A percentile compares a stretch with the other conserved stretches of the same genome.
phyloP scores from a whole-genome alignment of 148 eudicot genomes.

The Heliosperma pusillum region DNA sequence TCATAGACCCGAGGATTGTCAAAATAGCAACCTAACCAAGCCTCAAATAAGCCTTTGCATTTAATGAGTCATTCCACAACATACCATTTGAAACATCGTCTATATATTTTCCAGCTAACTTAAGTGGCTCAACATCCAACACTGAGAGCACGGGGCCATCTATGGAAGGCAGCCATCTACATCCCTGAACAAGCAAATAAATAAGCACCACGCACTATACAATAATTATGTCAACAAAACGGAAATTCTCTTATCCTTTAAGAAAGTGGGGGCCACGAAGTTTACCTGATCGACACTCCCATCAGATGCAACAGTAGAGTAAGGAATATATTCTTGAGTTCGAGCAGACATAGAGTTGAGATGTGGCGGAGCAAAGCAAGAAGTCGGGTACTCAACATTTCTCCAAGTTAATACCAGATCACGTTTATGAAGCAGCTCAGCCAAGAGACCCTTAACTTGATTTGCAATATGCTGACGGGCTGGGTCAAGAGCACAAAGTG shows the following conservation, averaged over 20 bases:
- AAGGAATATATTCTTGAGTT: constrained; percentile 24
- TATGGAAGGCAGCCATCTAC: constrained; percentile 52
- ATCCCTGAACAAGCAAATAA: constrained; percentile 29
- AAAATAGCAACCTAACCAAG: constrained; percentile 16
- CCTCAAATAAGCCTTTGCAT: constrained; percentile 11
- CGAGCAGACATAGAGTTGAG: constrained; percentile 38
- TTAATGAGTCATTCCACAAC: constrained; percentile 22
- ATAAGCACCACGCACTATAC: constrained; percentile 16
- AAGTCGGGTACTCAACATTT: constrained; percentile 54
- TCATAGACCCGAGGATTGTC: not conserved
- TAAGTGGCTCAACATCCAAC: constrained; percentile 83
- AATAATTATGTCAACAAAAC: constrained; percentile 25
- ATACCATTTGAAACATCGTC: constrained; percentile 82
- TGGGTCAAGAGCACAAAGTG: constrained; percentile 73
- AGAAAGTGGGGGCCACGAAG: constrained; percentile 9
- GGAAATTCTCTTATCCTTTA: constrained; percentile 23
- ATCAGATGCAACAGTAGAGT: constrained; percentile 28
- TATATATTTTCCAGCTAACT: constrained; percentile 58
- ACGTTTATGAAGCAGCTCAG: constrained; percentile 54
- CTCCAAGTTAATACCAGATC: constrained; percentile 59
- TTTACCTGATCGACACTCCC: constrained; percentile 33
- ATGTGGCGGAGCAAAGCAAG: constrained; percentile 45
- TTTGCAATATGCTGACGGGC: constrained; percentile 63
- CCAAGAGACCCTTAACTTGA: constrained; percentile 61
- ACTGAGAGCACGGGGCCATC: constrained; percentile 62